Evolutionary conservation across 208 protist genomes (phyloP).

Genomic region (Phytomonas sp.): DNA sequence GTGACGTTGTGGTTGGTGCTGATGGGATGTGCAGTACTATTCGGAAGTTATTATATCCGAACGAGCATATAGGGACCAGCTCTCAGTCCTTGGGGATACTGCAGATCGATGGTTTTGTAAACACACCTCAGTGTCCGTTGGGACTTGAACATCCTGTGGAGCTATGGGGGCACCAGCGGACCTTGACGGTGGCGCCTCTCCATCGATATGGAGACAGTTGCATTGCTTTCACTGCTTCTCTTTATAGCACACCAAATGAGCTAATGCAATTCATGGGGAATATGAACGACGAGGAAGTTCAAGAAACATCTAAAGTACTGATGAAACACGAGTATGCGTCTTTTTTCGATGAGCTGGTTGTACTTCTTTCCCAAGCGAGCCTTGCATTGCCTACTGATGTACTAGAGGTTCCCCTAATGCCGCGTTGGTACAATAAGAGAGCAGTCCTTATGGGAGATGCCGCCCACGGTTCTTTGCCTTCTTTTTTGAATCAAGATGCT

Average conservation of each 20-base stretch:
- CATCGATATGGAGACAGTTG: slow-evolving; percentile 32
- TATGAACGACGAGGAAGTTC: slow-evolving; percentile 38
- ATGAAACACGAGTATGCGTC: slow-evolving; percentile 39
- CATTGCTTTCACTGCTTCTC: slow-evolving; percentile 64
- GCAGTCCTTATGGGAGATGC: slow-evolving; percentile 83
- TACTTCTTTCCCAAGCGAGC: slow-evolving; percentile 31
- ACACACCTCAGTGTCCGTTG: slow-evolving; percentile 23
- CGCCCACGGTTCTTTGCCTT: slow-evolving; percentile 79
- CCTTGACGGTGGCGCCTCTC: slow-evolving; percentile 34
- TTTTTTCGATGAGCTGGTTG: slow-evolving; percentile 34
- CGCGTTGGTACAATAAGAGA: slow-evolving; percentile 82
- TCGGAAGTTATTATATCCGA: slow-evolving; percentile 68
- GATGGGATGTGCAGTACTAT: slow-evolving; percentile 83
- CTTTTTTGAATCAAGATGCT: slow-evolving; percentile 73
- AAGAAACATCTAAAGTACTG: slow-evolving; percentile 33
- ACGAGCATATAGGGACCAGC: slow-evolving; percentile 59
- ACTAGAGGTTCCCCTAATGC: slow-evolving; percentile 83
- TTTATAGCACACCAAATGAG: slow-evolving; percentile 42
- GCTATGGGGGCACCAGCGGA: slow-evolving; percentile 45
- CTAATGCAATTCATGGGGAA: slow-evolving; percentile 33
- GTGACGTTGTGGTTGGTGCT: slow-evolving; percentile 83
- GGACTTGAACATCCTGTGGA: slow-evolving; percentile 46
- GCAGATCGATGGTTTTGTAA: slow-evolving; percentile 72
- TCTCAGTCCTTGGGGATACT: slow-evolving; percentile 60
- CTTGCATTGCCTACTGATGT: slow-evolving; percentile 63